Percentiles rank a stretch among this genome's conserved stretches.
phyloP scores from a whole-genome alignment of 768 basidiomycete species.

The Amanita thiersii region DNA sequence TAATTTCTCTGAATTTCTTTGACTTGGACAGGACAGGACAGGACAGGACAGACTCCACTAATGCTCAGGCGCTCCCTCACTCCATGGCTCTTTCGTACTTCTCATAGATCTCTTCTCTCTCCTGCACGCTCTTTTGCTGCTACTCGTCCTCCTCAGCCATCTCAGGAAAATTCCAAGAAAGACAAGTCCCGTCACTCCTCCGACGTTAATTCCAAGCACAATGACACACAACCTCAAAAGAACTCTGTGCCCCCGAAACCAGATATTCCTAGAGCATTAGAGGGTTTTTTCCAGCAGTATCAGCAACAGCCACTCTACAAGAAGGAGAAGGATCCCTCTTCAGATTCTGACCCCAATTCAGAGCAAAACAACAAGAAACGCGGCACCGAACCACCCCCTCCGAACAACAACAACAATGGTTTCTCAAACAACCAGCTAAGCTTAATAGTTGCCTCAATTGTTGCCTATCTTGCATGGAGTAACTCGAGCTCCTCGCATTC shows the following conservation, averaged over 20 bases:
- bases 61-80: conserved; percentile 64
- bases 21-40: neutral
- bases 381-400: conserved; percentile 34
- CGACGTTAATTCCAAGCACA: conserved; percentile 12
- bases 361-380: conserved; percentile 24
- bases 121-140: conserved; percentile 40
- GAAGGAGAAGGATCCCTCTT: conserved; percentile 23
- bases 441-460: conserved; percentile 44
- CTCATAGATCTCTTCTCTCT: conserved; percentile 24
- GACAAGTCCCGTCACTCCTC: conserved; percentile 1
- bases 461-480: conserved; percentile 60
- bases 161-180: conserved; percentile 27
- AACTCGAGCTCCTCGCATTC: conserved; percentile 46
- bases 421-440: conserved; percentile 51
- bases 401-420: conserved; percentile 38
- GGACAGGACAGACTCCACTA: conserved; percentile 16
- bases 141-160: conserved; percentile 25
- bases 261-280: conserved; percentile 57
- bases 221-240: conserved; percentile 13
- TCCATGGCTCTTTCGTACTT: conserved; percentile 31
- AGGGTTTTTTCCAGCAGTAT: conserved; percentile 74
- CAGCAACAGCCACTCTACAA: conserved; percentile 35
- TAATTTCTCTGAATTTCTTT: neutral
- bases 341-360: conserved; percentile 24
- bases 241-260: conserved; percentile 22